A percentile compares a stretch with the other conserved stretches of the same genome.
These are phyloP conservation scores for Chaetomium strumarium DNA, from an alignment of 2,329 filamentous ascomycete genomes.

Conservation along the genomic window DNA sequence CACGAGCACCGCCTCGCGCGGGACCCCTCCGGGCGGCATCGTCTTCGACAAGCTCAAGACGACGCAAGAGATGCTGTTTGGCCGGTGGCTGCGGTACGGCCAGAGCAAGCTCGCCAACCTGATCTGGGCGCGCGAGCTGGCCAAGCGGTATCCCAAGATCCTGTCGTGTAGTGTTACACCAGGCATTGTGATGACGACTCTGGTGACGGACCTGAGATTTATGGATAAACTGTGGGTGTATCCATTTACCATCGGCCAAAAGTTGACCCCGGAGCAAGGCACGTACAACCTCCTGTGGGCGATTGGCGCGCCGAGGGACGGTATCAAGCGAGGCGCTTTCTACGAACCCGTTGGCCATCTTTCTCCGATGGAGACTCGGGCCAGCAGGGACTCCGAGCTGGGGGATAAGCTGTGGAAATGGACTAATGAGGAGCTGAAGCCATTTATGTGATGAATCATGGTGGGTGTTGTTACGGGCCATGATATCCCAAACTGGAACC, in stretches of 20 bases:
- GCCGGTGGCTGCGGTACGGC: conserved; percentile 26
- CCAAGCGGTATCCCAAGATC: conserved; percentile 27
- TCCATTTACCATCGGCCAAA: not conserved
- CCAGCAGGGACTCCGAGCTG: conserved; percentile 21
- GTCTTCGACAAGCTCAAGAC: conserved; percentile 10
- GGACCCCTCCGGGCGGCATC: conserved; percentile 15
- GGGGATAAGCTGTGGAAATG: conserved; percentile 29
- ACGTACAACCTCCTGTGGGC: conserved; percentile 12
- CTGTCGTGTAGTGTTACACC: conserved; percentile 24
- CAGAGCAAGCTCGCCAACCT: conserved; percentile 34
- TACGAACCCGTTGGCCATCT: conserved; percentile 32
- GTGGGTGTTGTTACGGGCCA: no score
- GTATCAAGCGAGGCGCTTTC: conserved; percentile 21
- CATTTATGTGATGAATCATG: not conserved
- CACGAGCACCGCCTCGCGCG: conserved; percentile 11
- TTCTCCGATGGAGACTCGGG: conserved; percentile 1
- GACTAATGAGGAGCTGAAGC: conserved; percentile 27
- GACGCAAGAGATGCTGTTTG: conserved; percentile 8
- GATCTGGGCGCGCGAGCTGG: conserved; percentile 28
- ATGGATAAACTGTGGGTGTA: conserved; percentile 20
- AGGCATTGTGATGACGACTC: conserved; percentile 25
- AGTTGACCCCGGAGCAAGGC: conserved; percentile 4
- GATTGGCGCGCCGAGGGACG: conserved; percentile 13
- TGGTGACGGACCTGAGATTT: conserved; percentile 13
- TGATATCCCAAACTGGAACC: no score